Percentiles rank a stretch among this genome's conserved stretches.
phyloP scores from a whole-genome alignment of 495 filamentous ascomycete genomes.

The Penicillium maclennaniae region DNA sequence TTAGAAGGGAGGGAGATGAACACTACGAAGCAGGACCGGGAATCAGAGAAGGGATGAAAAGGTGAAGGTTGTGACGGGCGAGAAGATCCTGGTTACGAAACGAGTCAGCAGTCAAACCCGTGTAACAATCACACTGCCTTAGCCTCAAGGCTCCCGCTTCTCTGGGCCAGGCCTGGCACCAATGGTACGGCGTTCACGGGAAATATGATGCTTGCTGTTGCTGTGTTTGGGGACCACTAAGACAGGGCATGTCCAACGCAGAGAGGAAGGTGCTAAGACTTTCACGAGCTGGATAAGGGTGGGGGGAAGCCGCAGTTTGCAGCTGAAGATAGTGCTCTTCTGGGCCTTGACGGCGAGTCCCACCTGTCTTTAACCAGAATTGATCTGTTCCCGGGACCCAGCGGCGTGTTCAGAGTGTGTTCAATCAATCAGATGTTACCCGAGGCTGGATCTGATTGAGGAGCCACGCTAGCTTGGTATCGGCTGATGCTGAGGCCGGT shows the following conservation, averaged over 20 bases:
- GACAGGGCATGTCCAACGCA: not conserved
- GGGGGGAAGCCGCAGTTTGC: not conserved
- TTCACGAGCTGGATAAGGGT: not conserved
- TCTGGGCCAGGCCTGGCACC: constrained; percentile 13
- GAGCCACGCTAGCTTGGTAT: constrained; percentile 12
- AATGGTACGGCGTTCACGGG: constrained; percentile 6
- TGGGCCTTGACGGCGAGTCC: constrained; percentile 4
- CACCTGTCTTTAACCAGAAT: constrained; percentile 20
- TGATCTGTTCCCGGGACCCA: constrained; percentile 15
- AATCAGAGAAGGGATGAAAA: constrained; percentile 1
- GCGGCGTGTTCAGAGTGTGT: constrained; percentile 4
- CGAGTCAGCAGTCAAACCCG: constrained; percentile 28
- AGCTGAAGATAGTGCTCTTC: not conserved
- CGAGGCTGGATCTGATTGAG: constrained; percentile 17
- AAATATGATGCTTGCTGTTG: constrained; percentile 22
- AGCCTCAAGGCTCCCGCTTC: constrained; percentile 28
- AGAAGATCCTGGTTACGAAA: constrained; percentile 26
- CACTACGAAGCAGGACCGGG: not conserved
- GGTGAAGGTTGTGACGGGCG: constrained; percentile 7
- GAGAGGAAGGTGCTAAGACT: constrained; percentile 1
- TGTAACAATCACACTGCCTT: constrained; percentile 32
- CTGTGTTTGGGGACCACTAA: not conserved
- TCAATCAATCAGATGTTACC: constrained; percentile 25
- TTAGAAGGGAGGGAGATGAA: constrained; percentile 1
- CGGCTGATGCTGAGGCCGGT: constrained; percentile 12